These are phyloP conservation scores for Pleurostoma richardsiae DNA, from an alignment of 2,329 filamentous ascomycete genomes.

Conservation along the genomic window DNA sequence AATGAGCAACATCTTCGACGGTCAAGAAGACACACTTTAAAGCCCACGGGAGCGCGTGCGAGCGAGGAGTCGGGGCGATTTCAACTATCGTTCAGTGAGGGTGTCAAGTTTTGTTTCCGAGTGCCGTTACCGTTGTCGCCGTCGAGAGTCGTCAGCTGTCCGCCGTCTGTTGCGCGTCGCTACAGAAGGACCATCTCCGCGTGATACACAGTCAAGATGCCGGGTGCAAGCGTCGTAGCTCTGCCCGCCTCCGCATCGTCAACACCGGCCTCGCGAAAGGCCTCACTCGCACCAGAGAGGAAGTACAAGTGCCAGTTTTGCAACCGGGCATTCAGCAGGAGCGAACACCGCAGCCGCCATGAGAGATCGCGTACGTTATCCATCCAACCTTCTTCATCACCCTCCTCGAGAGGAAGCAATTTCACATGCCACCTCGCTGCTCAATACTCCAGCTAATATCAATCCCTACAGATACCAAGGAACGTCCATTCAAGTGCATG, in stretches of 20 bases:
- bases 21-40: conserved; percentile 65
- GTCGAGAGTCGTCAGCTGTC: conserved; percentile 8
- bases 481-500: conserved; percentile 96
- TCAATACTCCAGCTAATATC: background rate
- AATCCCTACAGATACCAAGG: conserved; percentile 78
- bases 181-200: conserved; percentile 12
- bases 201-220: conserved; percentile 52
- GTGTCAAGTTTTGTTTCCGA: conserved; percentile 21
- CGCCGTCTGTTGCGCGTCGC: conserved; percentile 14
- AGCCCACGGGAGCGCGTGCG: conserved; percentile 62
- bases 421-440: conserved; percentile 9
- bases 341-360: conserved; percentile 94
- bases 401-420: conserved; percentile 2
- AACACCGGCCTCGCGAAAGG: conserved; percentile 69
- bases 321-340: conserved; percentile 93
- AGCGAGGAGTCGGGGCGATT: conserved; percentile 52
- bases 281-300: conserved; percentile 78
- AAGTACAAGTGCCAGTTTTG: conserved; percentile 99
- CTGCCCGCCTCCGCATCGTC: conserved; percentile 60
- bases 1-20: conserved; percentile 47
- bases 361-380: conserved; percentile 89
- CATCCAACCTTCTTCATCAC: conserved; percentile 2
- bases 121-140: conserved; percentile 23
- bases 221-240: conserved; percentile 63
- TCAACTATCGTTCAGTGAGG: conserved; percentile 54